These are phyloP conservation scores for Fomes fomentarius DNA, from an alignment of 1,284 basidiomycete species.

Conservation along the genomic window DNA sequence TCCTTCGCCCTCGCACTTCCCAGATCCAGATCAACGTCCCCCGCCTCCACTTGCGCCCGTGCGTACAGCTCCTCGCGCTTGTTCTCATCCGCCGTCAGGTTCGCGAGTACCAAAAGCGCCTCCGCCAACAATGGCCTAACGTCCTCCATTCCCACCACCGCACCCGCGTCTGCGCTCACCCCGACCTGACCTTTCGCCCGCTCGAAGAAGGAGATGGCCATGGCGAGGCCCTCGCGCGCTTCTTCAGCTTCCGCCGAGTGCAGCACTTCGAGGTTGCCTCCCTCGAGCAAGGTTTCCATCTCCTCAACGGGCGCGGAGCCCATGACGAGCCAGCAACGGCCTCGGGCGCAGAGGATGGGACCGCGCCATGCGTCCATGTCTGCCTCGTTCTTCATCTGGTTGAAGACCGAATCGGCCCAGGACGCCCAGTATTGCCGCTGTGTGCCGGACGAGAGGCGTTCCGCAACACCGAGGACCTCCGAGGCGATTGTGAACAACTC, in stretches of 20 bases:
- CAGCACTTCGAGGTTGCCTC: slow-evolving; percentile 41
- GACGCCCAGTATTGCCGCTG: slow-evolving; percentile 58
- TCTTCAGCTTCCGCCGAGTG: slow-evolving; percentile 51
- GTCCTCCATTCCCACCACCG: slow-evolving; percentile 13
- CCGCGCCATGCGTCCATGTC: slow-evolving; percentile 50
- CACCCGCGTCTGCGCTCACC: slow-evolving; percentile 16
- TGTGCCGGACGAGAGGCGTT: slow-evolving; percentile 47
- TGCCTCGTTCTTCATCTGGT: slow-evolving; percentile 64
- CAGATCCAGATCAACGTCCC: slow-evolving; percentile 36
- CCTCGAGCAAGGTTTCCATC: slow-evolving; percentile 51
- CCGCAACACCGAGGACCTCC: slow-evolving; percentile 61
- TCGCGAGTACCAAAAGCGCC: slow-evolving; percentile 58
- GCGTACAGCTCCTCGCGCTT: slow-evolving; percentile 53
- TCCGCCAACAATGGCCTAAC: slow-evolving; percentile 45
- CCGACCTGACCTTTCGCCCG: slow-evolving; percentile 43
- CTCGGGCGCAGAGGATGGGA: slow-evolving; percentile 48
- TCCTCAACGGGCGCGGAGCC: slow-evolving; percentile 57
- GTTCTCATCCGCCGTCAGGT: slow-evolving; percentile 51
- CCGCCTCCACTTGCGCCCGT: slow-evolving; percentile 50
- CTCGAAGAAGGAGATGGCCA: slow-evolving; percentile 55
- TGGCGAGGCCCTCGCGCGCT: slow-evolving; percentile 50
- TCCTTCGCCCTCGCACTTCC: neutral
- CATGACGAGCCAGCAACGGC: slow-evolving; percentile 56
- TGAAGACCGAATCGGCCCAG: slow-evolving; percentile 62
- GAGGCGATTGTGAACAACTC: slow-evolving; percentile 63